These are phyloP conservation scores for Aspergillus avenaceus DNA, from an alignment of 495 filamentous ascomycete species.

Conservation along the genomic window DNA sequence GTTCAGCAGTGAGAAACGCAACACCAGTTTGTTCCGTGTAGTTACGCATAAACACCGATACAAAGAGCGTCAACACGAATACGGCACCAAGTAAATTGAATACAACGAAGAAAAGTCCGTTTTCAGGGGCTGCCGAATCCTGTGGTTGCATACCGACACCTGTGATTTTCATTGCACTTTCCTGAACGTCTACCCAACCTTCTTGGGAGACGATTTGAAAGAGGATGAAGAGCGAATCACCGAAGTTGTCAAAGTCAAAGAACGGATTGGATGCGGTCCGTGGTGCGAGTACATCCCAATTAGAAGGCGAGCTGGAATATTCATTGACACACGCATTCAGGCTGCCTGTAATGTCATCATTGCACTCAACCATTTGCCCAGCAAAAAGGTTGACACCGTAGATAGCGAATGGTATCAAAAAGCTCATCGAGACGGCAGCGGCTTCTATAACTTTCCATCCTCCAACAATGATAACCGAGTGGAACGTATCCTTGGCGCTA, in stretches of 20 bases:
- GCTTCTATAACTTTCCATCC: slow-evolving; percentile 87
- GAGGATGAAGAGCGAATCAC: slow-evolving; percentile 85
- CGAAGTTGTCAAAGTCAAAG: slow-evolving; percentile 94
- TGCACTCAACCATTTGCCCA: slow-evolving; percentile 75
- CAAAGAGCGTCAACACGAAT: slow-evolving; percentile 96
- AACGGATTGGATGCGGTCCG: slow-evolving; percentile 74
- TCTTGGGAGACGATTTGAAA: slow-evolving; percentile 99
- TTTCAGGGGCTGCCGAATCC: slow-evolving; percentile 65
- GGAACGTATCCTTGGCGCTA: slow-evolving; percentile 92
- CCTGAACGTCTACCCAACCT: slow-evolving; percentile 93
- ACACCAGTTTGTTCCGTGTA: slow-evolving; percentile 99
- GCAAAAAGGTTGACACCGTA: slow-evolving; percentile 92
- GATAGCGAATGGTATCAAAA: slow-evolving; percentile 93
- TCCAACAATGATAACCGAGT: slow-evolving; percentile 89
- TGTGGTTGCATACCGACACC: slow-evolving; percentile 68
- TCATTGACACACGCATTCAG: slow-evolving; percentile 74
- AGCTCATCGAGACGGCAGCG: slow-evolving; percentile 88
- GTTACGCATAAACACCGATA: slow-evolving; percentile 99
- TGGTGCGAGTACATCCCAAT: slow-evolving; percentile 81
- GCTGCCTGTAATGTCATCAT: slow-evolving; percentile 60
- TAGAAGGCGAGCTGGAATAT: slow-evolving; percentile 67
- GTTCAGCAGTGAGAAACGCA: slow-evolving; percentile 92
- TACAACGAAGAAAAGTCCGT: slow-evolving; percentile 88
- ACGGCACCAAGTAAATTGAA: slow-evolving; percentile 97
- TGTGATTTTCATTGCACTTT: slow-evolving; percentile 75